A percentile compares a stretch with the other conserved stretches of the same genome.
Conservation (phyloP, 495 filamentous ascomycete species). For the Pseudoneurospora amorphoporcata region DNA sequence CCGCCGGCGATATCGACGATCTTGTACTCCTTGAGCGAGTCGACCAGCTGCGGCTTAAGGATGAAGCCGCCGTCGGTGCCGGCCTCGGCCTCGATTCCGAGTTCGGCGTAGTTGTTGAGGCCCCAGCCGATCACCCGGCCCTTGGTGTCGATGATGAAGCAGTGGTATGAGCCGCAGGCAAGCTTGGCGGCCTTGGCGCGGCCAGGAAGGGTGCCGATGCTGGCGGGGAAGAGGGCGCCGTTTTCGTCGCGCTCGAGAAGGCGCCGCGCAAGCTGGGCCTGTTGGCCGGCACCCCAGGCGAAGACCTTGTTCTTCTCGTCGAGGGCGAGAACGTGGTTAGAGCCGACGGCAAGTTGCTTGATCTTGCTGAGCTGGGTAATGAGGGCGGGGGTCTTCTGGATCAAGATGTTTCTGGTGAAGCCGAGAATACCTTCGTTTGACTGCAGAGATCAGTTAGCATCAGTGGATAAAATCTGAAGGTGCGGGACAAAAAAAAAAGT, state of each 20-base stretch:
- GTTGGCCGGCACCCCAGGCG: constrained; percentile 65
- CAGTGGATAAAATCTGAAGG: not conserved
- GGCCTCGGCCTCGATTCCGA: constrained; percentile 55
- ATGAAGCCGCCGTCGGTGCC: constrained; percentile 51
- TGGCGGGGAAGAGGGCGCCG: constrained; percentile 53
- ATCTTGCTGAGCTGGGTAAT: constrained; percentile 50
- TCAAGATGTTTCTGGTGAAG: constrained; percentile 37
- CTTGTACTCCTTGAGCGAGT: constrained; percentile 41
- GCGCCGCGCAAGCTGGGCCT: constrained; percentile 64
- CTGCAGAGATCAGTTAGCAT: constrained; percentile 16
- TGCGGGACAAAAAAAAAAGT: not conserved
- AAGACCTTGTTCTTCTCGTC: constrained; percentile 54
- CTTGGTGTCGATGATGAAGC: constrained; percentile 63
- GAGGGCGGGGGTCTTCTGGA: constrained; percentile 26
- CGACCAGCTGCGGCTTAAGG: constrained; percentile 32
- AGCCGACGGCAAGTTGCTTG: constrained; percentile 47
- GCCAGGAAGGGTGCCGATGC: constrained; percentile 52
- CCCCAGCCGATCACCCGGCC: constrained; percentile 76
- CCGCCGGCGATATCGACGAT: constrained; percentile 53
- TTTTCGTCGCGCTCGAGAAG: constrained; percentile 49
- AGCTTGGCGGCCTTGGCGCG: constrained; percentile 45
- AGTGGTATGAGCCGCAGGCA: constrained; percentile 57
- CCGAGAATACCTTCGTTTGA: constrained; percentile 57
- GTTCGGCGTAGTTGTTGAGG: constrained; percentile 76
- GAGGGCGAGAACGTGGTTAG: constrained; percentile 63